A percentile compares a stretch with the other conserved stretches of the same genome.
Evolutionary conservation across 2,329 filamentous ascomycete genomes (phyloP).

Genomic region (Leptographium procerum): DNA sequence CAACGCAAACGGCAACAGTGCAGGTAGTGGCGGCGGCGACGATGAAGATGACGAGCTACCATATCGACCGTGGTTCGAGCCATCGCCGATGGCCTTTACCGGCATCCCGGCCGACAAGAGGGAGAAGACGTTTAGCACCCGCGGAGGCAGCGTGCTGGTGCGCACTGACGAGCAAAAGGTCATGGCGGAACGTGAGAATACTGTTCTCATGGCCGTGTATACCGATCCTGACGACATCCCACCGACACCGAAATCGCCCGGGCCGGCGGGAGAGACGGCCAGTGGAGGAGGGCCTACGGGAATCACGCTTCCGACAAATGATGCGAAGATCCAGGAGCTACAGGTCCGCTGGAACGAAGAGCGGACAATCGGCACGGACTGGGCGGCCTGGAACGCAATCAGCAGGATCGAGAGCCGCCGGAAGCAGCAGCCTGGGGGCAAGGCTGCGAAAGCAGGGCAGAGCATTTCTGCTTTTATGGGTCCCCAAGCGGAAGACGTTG

Average conservation of each 20-base stretch:
- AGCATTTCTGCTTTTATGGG: constrained; percentile 6
- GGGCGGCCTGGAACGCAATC: constrained; percentile 12
- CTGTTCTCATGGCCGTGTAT: constrained; percentile 52
- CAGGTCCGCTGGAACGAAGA: constrained; percentile 37
- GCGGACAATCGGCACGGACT: constrained; percentile 6
- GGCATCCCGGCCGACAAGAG: constrained; percentile 32
- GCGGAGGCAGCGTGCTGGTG: constrained; percentile 40
- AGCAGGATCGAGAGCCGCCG: constrained; percentile 1
- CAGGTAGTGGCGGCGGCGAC: constrained; percentile 18
- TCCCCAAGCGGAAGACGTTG: constrained; percentile 27
- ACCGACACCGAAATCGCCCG: constrained; percentile 42
- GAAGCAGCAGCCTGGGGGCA: constrained; percentile 10
- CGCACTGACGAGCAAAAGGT: constrained; percentile 43
- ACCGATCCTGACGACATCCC: constrained; percentile 43
- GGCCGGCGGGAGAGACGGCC: constrained; percentile 9
- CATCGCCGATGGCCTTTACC: constrained; percentile 34
- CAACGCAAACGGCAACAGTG: not conserved
- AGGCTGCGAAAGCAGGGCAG: not conserved
- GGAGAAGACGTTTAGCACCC: constrained; percentile 38
- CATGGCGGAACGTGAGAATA: constrained; percentile 45
- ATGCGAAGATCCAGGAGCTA: constrained; percentile 34
- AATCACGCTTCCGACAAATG: constrained; percentile 24
- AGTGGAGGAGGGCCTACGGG: not conserved
- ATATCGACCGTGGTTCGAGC: constrained; percentile 41
- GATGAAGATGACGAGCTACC: constrained; percentile 42